Evolutionary conservation across 2,329 filamentous ascomycete genomes (phyloP), one percentile per base, ranked within the genome.

Genomic region (Aspergillus ustus): DNA sequence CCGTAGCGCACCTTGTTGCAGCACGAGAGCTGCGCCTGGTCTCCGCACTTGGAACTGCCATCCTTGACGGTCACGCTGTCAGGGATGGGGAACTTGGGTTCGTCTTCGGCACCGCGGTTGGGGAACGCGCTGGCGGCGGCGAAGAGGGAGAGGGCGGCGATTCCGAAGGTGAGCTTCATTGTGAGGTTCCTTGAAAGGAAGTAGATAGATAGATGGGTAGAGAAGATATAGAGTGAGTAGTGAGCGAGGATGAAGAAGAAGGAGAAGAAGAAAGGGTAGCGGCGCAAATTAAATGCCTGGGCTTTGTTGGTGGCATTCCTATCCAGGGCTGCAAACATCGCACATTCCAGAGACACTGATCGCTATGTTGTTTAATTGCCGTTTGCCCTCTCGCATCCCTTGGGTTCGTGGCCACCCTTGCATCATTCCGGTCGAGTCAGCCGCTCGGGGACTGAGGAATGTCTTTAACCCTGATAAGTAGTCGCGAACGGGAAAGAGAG

Each of bases 1-100:
- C 68, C 67, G 66, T 71, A 71, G 66, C 65, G 69, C 61, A 71
- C 71, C 65, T 77, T 70, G 71, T 78, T 76, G 68, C 74, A 75
- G 72, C 74, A 76, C 43, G 73, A 74, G 34, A 76, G 69, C 66
- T 73, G 69, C 44, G 73, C 72, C 67, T 75, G 66, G 66, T 71
- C 63, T 68, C 74, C 74, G 50, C 74, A 76, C 64, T 73, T 73
- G 64, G 67, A 67, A 65, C 69, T 66, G 29, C 69, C 74, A 64
- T 76, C 65, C 63, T 73, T 61, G 60, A 75, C 66, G 15, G 73
- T 75, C 63, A 74, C 62, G 60, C 63, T 51, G 28, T 69, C 63
- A n/a, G 69, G 69, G 20, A 74, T 69, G 64, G 68, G 66, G 67
- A 28, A 37, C 19, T 22, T 15, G 17, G 20, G 40, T 43, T 52